Conservation (phyloP, 164 flowering plant genomes). For the Berberis thunbergii region DNA sequence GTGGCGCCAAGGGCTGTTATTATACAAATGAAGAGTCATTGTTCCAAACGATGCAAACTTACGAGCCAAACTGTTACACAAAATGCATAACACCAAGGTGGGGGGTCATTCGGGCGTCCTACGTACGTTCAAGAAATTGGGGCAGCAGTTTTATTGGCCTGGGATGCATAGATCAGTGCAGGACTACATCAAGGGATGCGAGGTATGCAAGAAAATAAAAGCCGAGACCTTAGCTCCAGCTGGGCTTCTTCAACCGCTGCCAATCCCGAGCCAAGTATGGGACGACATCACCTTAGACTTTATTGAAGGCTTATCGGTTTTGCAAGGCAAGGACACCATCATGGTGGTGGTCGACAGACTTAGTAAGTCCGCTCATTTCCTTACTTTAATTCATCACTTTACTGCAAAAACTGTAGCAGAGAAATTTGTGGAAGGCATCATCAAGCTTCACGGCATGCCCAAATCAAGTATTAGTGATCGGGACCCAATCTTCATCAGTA, state of each 20-base stretch:
- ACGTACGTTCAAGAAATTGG: background rate
- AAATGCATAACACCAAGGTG: background rate
- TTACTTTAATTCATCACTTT: background rate
- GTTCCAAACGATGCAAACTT: background rate
- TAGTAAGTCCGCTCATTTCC: constrained; percentile 2
- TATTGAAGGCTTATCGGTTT: background rate
- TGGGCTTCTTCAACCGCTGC: background rate
- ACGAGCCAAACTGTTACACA: background rate
- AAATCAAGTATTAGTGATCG: background rate
- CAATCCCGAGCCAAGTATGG: background rate
- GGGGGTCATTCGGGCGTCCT: background rate
- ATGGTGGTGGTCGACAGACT: constrained; percentile 2
- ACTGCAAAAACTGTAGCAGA: background rate
- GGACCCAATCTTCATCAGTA: background rate
- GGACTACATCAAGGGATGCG: too few relatives aligned
- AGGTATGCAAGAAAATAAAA: too few relatives aligned
- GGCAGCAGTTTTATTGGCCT: too few relatives aligned
- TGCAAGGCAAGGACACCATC: background rate
- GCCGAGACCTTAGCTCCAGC: background rate
- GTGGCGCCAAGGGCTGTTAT: background rate
- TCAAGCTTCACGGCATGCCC: constrained; percentile 1
- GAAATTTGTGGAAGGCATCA: background rate
- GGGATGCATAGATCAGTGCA: too few relatives aligned
- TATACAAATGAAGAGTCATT: background rate
- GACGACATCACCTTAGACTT: background rate